Conservation (phyloP, 768 basidiomycete species). For the Tylopilus rubrobrunneus region DNA sequence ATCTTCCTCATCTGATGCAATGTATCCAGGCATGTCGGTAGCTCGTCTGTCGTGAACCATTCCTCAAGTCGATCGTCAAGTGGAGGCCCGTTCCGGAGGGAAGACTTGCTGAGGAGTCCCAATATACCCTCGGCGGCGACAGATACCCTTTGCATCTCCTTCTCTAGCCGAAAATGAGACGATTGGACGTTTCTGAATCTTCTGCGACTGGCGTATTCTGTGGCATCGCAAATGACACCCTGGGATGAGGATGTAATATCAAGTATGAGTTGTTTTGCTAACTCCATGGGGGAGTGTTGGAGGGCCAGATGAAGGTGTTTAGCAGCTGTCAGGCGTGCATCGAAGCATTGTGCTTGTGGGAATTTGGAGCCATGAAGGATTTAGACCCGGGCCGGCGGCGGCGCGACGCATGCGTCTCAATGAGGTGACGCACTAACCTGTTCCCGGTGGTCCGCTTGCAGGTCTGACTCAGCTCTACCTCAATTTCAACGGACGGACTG, state of each 20-base stretch:
- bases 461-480: no score
- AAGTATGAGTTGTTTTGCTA: not conserved
- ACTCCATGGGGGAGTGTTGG: no score
- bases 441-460: no score
- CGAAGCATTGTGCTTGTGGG: no score
- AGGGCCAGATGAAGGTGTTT: no score
- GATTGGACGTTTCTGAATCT: not conserved
- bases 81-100: not conserved
- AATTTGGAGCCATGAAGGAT: no score
- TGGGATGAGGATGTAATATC: conserved; percentile 1
- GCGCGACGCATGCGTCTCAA: no score
- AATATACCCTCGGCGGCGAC: conserved; percentile 1
- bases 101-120: not conserved
- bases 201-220: not conserved
- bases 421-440: no score
- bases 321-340: no score
- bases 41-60: conserved; percentile 9
- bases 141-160: conserved; percentile 10
- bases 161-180: conserved; percentile 13
- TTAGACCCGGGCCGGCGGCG: no score
- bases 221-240: not conserved
- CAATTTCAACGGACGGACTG: no score
- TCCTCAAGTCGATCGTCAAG: conserved; percentile 11
- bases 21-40: conserved; percentile 1
- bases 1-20: conserved; percentile 7